Evolutionary conservation across 2,329 filamentous ascomycete species (phyloP).

Genomic region (Talaromyces rugulosus): DNA sequence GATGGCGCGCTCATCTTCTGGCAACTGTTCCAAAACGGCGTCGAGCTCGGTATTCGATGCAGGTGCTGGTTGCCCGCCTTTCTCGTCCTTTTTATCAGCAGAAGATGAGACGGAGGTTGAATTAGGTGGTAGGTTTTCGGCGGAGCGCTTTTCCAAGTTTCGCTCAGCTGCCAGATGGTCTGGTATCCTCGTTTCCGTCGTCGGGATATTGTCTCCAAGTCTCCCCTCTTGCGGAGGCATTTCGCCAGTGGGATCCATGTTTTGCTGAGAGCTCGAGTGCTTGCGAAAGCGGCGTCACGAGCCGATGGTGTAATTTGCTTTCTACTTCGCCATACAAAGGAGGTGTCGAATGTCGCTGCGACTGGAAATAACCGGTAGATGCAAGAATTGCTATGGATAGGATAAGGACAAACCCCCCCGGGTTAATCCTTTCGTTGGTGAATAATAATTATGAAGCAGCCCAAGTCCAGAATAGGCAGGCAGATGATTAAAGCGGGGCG

Average conservation of each 20-base stretch:
- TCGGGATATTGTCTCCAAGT: neutral
- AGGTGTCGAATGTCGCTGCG: neutral
- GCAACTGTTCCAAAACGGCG: constrained; percentile 58
- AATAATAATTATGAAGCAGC: neutral
- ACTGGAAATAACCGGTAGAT: neutral
- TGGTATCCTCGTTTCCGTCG: constrained; percentile 4
- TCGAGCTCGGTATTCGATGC: constrained; percentile 39
- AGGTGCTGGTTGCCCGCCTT: constrained; percentile 27
- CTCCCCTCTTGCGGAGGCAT: neutral
- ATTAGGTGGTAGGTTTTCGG: neutral
- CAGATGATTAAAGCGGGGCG: neutral
- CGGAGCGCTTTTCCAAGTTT: neutral
- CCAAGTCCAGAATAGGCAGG: neutral
- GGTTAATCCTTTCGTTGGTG: neutral
- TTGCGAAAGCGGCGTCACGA: neutral
- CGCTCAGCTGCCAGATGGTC: neutral
- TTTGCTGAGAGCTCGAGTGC: neutral
- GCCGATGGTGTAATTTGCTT: neutral
- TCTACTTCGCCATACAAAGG: neutral
- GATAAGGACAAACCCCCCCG: neutral
- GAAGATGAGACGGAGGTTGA: constrained; percentile 21
- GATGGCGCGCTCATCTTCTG: constrained; percentile 61
- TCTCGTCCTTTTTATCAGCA: constrained; percentile 14
- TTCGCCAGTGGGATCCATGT: neutral
- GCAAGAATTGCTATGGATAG: neutral